Base-by-base conservation (phyloP, 2,329 filamentous ascomycete species). In the Pseudogymnoascus sp. region DNA sequence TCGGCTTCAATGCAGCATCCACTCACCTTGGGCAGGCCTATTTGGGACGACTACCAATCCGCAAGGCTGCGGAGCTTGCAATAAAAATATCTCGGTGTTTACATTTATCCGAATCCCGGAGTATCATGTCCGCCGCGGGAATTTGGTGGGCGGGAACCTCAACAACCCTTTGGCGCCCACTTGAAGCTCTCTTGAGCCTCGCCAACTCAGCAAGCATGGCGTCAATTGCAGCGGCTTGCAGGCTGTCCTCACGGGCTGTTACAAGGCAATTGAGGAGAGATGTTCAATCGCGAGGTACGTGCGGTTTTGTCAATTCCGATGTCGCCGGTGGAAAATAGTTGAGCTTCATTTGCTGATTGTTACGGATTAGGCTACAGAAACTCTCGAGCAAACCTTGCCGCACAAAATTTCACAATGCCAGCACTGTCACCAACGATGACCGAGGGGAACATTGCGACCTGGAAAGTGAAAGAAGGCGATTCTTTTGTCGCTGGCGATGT, bases 361-460 rank as follows among this genome's bases (percentile, higher is more conserved):
- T 33, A 33, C 63, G 21, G 59, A 64, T 53, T 70, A 91, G 89
- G 82, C 70, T 86, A 90, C 74, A 81, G 82, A 68, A 84, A 86
- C 44, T 85, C 84, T 63, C 77, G 85, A 64, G 78, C 81, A 69
- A 81, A 79, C 70, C 81, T 87, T 70, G 91, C 88, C 60, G 91
- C 91, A 24, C 88, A 92, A 68, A 95, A 93, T 77, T 92, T 96
- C 78, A 89, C 86, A 63, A 96, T 96, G 92, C 91, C 91, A 26
- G 91, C 91, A 42, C 83, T 96, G 67, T 96, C 91, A 66, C 91
- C 91, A 63, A 96, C 91, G 64, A 96, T 96, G 91, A 96, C 91
- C 66, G 91, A 96, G 77, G 91, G 91, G 66, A 95, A 91, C 76
- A 96, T 96, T 72, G 84, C 89, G 59, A 84, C 77, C 66, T 96